Base-by-base conservation (phyloP, 345 rosid species). In the Salix purpurea region DNA sequence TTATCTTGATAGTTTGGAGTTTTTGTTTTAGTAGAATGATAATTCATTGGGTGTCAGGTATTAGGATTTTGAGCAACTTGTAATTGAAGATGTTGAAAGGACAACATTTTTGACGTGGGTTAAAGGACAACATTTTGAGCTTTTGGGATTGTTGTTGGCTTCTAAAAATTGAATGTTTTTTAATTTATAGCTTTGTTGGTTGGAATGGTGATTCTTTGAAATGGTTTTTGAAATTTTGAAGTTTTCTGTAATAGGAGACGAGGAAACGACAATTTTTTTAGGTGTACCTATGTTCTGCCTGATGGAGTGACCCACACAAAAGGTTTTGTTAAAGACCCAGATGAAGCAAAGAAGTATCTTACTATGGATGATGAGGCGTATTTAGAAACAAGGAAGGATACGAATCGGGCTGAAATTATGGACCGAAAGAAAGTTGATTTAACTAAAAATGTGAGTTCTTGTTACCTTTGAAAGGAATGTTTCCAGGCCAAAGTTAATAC, bases 241-340 rank as follows among this genome's bases (percentile, higher is more conserved):
- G 18, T 46, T 46, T 46, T 14, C 1, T 46, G 52, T 46, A 46
- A 2, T 71, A 91, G 91, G 89, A 88, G 86, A 67, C 82, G 87
- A 21, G 97, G 92, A n/a, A 79, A 67, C 52, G 83, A 78, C 68
- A 95, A 90, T 85, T 77, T 85, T 3, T 76, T 93, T 15, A 86
- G 91, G 74, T 86, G 91, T 78, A 90, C 94, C 0, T 95, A 95
- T 76, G 97, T 91, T 69, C 92, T 95, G 77, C 98, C 98, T 74
- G 97, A 92, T 74, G 98, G 97, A 46, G 78, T 92, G 62, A 85
- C 88, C 18, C 91, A 90, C 76, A 90, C 91, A 2, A 90, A 88
- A 85, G 98, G 99, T 65, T 93, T 84, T 85, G 93, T 95, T 36
- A 95, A 90, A 79, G 89, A 89, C 69, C 89, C 90, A 5, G 84